Conservation (phyloP, 148 eudicot species). For the Agrostemma githago region DNA sequence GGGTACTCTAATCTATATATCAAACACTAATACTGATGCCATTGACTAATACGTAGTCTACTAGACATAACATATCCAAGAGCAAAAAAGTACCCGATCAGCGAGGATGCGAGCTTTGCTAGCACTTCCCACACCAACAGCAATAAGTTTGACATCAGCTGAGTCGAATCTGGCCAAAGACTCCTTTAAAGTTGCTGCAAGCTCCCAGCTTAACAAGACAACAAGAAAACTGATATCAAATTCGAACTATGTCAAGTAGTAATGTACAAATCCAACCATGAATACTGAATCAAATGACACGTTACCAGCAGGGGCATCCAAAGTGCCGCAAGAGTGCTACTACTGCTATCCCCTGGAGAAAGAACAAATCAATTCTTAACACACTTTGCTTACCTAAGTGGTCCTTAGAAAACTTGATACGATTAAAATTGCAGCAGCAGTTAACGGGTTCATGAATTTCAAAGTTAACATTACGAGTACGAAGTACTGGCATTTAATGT, state of each 20-base stretch:
- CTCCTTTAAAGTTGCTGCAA: slow-evolving; percentile 68
- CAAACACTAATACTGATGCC: background rate
- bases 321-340: slow-evolving; percentile 89
- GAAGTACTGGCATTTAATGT: background rate
- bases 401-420: background rate
- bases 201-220: slow-evolving; percentile 68
- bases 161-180: slow-evolving; percentile 57
- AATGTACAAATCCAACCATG: background rate
- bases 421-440: background rate
- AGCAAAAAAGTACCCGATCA: slow-evolving; percentile 49
- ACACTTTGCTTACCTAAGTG: background rate
- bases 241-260: background rate
- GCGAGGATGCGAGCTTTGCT: slow-evolving; percentile 75
- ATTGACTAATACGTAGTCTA: background rate
- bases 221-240: slow-evolving; percentile 4
- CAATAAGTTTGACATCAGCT: slow-evolving; percentile 87
- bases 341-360: slow-evolving; percentile 73
- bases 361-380: slow-evolving; percentile 1
- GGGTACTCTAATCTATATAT: background rate
- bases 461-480: slow-evolving; percentile 9
- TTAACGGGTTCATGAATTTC: background rate
- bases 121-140: slow-evolving; percentile 89
- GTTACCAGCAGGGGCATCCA: slow-evolving; percentile 91
- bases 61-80: background rate
- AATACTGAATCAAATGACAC: background rate